These are phyloP conservation scores for Paecilomyces sp. DNA, from an alignment of 2,329 filamentous ascomycete species.

Conservation along the genomic window DNA sequence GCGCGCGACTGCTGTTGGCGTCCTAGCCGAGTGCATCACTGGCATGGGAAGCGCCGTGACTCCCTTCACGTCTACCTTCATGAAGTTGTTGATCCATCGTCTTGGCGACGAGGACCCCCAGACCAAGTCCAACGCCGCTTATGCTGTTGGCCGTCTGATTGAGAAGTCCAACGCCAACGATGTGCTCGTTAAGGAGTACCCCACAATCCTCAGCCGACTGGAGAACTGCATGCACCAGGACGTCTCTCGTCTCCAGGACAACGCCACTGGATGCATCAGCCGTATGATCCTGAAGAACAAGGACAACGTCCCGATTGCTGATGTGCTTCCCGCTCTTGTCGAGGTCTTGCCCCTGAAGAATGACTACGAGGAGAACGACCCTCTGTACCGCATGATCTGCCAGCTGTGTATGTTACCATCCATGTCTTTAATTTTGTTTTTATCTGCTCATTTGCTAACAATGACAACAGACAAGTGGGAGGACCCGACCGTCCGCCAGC, in stretches of 20 bases:
- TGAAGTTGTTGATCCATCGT: conserved; percentile 77
- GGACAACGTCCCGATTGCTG: conserved; percentile 69
- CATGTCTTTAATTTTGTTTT: background rate
- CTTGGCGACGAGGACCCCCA: conserved; percentile 84
- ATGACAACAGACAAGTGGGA: conserved; percentile 36
- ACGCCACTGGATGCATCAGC: conserved; percentile 82
- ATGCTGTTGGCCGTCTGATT: conserved; percentile 78
- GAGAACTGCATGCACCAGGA: conserved; percentile 74
- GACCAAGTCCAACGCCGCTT: conserved; percentile 92
- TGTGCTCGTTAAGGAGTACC: conserved; percentile 68
- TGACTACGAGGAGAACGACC: conserved; percentile 94
- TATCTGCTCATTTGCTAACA: conserved; percentile 8
- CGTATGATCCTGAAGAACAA: conserved; percentile 88
- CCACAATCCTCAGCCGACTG: conserved; percentile 72
- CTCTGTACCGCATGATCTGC: conserved; percentile 84
- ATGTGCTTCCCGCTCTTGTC: conserved; percentile 76
- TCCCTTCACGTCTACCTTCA: conserved; percentile 67
- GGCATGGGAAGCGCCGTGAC: conserved; percentile 78
- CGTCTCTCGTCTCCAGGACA: conserved; percentile 80
- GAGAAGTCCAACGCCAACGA: conserved; percentile 69
- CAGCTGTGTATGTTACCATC: conserved; percentile 62
- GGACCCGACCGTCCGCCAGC: conserved; percentile 36
- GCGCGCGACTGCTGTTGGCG: conserved; percentile 82
- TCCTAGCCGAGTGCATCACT: conserved; percentile 82
- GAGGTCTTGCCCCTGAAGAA: conserved; percentile 78